Conservation (phyloP, 2,329 filamentous ascomycete genomes). For the Calonectria henricotiae region DNA sequence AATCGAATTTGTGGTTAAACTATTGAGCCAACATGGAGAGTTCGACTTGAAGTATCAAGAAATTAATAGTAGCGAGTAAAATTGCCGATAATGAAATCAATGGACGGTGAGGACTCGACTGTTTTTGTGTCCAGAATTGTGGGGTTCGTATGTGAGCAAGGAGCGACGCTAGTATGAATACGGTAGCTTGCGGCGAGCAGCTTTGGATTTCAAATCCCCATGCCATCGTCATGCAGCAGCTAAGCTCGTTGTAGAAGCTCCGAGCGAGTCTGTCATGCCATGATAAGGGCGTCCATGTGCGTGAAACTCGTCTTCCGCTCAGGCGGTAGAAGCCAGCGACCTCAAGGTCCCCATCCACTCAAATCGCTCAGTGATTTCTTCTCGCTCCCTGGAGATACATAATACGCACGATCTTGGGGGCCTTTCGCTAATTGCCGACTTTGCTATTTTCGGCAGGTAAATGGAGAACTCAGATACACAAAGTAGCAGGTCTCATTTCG, state of each 20-base stretch:
- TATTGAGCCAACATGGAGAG: too few species aligned
- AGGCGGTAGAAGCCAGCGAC: background rate
- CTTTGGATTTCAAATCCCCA: conserved; percentile 9
- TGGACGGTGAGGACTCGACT: conserved; percentile 6
- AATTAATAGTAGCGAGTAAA: conserved; percentile 3
- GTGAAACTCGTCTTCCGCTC: background rate
- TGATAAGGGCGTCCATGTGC: background rate
- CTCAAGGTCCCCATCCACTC: background rate
- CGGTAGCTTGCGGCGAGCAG: conserved; percentile 11
- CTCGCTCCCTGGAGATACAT: background rate
- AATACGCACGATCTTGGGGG: background rate
- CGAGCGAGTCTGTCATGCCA: conserved; percentile 8
- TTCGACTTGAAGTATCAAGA: background rate
- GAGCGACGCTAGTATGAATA: conserved; percentile 6
- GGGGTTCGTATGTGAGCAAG: background rate
- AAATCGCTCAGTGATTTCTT: background rate
- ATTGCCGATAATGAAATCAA: conserved; percentile 22
- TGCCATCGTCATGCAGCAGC: background rate
- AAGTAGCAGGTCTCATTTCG: too few species aligned
- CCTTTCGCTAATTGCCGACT: background rate
- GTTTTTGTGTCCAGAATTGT: conserved; percentile 6
- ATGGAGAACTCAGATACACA: background rate
- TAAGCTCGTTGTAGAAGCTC: conserved; percentile 10
- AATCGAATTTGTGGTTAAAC: background rate
- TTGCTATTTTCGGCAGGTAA: background rate